Evolutionary conservation across 2,329 filamentous ascomycete species (phyloP), one percentile per base, ranked within the genome.

Genomic region (Purpureocillium lavendulum): DNA sequence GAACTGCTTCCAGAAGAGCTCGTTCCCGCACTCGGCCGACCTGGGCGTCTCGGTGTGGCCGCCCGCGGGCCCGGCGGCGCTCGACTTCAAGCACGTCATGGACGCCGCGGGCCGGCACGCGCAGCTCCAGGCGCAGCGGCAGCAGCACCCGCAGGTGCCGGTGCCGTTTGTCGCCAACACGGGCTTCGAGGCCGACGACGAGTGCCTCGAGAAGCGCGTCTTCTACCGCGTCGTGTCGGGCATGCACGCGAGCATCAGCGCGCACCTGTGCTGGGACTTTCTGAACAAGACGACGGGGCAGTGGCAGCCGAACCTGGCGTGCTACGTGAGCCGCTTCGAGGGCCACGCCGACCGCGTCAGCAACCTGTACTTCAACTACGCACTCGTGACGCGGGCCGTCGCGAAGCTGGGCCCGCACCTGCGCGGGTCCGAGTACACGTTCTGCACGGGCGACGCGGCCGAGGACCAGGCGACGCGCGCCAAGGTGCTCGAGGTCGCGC

Each of bases 331-430:
- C 28, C 80, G 92, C n/a, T 75, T 98, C 13, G 86, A 95, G 61
- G 70, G 73, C 16, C 79, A 85, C 58, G 87, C 90, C 0, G 92
- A 98, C 50, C 84, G 90, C 44, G 85, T 98, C 55, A 92, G 89
- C 50, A 98, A 98, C 62, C 73, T 98, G 36, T 98, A 98, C 69
- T 98, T 98, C 70, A 97, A 98, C 75, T 98, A 95, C 57, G 92
- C 92, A 1, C 75, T 98, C n/a, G 73, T 98, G 31, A 84, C 90
- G 18, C 84, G 92, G 36, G 92, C 92, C 11, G 77, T 97, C 31
- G 84, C 87, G 39, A 98, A 98, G 65, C 75, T 97, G 8, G 85
- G 84, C 11, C 84, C 86, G 17, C 82, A 89, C 50, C 73, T 97
- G 9, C 70, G 82, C 47, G 55, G 51, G 4, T 46, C 65, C 24